Percentiles rank a stretch among this genome's conserved stretches.
Evolutionary conservation across 2,329 filamentous ascomycete species (phyloP).

Genomic region (Anthostomella pinea): DNA sequence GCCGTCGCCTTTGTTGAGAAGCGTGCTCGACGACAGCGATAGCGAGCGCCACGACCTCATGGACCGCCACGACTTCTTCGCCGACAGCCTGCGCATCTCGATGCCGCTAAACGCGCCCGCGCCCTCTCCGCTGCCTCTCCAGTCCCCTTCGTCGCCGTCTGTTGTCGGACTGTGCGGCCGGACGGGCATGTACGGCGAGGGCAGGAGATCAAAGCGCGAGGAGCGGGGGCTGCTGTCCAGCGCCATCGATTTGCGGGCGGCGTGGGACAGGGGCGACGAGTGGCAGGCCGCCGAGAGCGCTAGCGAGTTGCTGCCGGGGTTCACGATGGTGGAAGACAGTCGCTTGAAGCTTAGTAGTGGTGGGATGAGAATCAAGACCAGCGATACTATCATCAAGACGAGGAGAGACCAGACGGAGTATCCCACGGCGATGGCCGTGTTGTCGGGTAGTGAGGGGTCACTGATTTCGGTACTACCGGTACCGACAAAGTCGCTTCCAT

Average conservation of each 20-base stretch:
- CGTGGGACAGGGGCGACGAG: conserved; percentile 15
- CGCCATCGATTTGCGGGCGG: conserved; percentile 18
- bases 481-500: not conserved
- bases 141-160: too few species aligned
- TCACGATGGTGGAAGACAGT: conserved; percentile 8
- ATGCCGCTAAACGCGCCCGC: not conserved
- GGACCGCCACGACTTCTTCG: not conserved
- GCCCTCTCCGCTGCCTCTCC: too few species aligned
- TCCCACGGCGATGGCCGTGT: conserved; percentile 7
- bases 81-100: not conserved
- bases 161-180: not conserved
- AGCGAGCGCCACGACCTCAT: too few species aligned
- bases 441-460: conserved; percentile 5
- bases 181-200: not conserved
- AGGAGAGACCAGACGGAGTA: conserved; percentile 1
- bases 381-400: conserved; percentile 4
- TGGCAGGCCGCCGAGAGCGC: conserved; percentile 17
- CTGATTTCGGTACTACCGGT: not conserved
- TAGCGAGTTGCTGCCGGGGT: conserved; percentile 14
- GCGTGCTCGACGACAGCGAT: too few species aligned
- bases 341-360: conserved; percentile 2
- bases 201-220: not conserved
- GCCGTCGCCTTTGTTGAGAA: conserved; percentile 1
- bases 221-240: conserved; percentile 20
- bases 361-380: conserved; percentile 3